A percentile compares a stretch with the other conserved stretches of the same genome.
phyloP scores from a whole-genome alignment of 306 rosid species.

The Amphicarpaea edgeworthii region DNA sequence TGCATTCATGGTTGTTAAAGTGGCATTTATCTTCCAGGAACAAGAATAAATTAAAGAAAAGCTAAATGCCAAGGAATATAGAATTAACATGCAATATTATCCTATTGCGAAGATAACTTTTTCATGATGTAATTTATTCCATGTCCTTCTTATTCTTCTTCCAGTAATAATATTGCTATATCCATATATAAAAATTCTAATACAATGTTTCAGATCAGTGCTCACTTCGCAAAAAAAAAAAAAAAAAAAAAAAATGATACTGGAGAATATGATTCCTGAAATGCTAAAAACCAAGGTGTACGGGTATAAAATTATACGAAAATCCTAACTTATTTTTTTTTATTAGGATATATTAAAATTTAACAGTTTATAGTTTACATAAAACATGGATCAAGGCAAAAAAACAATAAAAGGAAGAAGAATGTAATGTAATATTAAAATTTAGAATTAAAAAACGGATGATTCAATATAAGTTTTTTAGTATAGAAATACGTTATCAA shows the following conservation, averaged over 20 bases:
- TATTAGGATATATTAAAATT: not conserved
- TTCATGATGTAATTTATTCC: not conserved
- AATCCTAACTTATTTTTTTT: not conserved
- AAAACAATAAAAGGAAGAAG: too few species aligned
- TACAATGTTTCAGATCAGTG: not conserved
- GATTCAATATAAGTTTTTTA: too few species aligned
- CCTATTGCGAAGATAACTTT: not conserved
- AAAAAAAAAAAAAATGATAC: too few species aligned
- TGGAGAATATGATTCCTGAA: not conserved
- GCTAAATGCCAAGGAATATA: constrained; percentile 14
- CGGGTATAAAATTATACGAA: not conserved
- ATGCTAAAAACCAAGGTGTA: not conserved
- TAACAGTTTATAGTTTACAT: not conserved
- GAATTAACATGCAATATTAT: not conserved
- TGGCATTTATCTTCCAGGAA: constrained; percentile 2
- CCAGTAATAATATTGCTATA: not conserved
- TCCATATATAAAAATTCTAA: not conserved
- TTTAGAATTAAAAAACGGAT: not conserved
- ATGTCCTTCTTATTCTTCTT: not conserved
- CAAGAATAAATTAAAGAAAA: constrained; percentile 39
- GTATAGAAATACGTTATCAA: too few species aligned
- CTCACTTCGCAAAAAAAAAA: not conserved
- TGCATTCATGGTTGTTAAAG: constrained; percentile 9
- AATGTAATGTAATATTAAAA: not conserved
- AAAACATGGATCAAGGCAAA: not conserved